Conservation (phyloP, 2,329 filamentous ascomycete genomes). For the Fusarium coicis region DNA sequence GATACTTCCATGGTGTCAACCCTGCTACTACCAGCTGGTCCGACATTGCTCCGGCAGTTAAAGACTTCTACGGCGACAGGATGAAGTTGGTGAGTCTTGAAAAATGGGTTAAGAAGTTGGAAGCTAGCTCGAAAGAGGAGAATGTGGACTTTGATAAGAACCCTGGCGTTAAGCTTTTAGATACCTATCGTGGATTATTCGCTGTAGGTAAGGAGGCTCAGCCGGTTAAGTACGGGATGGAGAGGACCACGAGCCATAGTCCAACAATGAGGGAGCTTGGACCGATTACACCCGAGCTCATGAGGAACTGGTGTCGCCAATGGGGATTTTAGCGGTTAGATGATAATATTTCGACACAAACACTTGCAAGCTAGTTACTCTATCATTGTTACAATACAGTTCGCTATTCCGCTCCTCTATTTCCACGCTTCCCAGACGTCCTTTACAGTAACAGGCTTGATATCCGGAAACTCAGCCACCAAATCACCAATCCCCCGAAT, state of each 20-base stretch:
- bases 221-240: background rate
- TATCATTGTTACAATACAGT: fast-evolving
- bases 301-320: constrained; percentile 15
- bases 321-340: background rate
- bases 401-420: fast-evolving
- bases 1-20: constrained; percentile 14
- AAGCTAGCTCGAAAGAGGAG: background rate
- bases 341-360: fast-evolving
- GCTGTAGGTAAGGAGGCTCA: background rate
- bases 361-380: background rate
- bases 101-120: background rate
- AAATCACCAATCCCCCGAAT: background rate
- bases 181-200: background rate
- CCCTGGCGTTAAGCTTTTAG: background rate
- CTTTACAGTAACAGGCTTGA: background rate
- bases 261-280: background rate
- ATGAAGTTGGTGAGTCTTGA: background rate
- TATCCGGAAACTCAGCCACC: background rate
- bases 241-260: background rate
- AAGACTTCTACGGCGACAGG: background rate
- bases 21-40: background rate
- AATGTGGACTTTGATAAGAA: background rate
- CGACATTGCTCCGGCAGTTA: background rate
- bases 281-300: background rate
- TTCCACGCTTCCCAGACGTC: background rate